A percentile compares a stretch with the other conserved stretches of the same genome.
These are phyloP conservation scores for Boletus holoroseus DNA, from an alignment of 1,284 basidiomycete genomes.

Conservation along the genomic window DNA sequence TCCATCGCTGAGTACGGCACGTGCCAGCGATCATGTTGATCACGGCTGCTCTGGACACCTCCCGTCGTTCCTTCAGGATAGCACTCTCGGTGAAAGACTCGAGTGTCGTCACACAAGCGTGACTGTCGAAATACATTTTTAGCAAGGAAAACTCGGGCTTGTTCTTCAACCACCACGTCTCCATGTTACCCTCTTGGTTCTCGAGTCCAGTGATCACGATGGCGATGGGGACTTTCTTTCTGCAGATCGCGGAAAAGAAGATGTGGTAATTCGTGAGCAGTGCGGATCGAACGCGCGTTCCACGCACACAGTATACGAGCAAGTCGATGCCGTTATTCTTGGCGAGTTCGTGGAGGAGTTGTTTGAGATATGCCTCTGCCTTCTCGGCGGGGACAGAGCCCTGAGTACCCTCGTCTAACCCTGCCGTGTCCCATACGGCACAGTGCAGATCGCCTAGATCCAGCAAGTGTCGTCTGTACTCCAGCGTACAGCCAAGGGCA, in stretches of 20 bases:
- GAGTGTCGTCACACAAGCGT: conserved; percentile 31
- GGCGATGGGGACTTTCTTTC: conserved; percentile 30
- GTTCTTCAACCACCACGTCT: conserved; percentile 27
- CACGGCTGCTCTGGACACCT: conserved; percentile 15
- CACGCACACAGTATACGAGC: conserved; percentile 30
- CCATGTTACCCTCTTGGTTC: conserved; percentile 27
- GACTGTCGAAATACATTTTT: conserved; percentile 24
- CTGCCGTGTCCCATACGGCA: conserved; percentile 30
- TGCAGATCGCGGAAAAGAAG: conserved; percentile 32
- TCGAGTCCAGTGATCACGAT: conserved; percentile 30
- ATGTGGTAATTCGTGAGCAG: conserved; percentile 29
- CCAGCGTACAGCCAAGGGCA: conserved; percentile 27
- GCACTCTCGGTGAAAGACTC: conserved; percentile 10
- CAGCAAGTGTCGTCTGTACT: conserved; percentile 16
- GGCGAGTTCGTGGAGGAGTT: conserved; percentile 25
- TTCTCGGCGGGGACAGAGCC: conserved; percentile 27
- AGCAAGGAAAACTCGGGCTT: conserved; percentile 18
- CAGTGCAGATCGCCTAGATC: conserved; percentile 10
- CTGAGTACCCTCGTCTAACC: conserved; percentile 25
- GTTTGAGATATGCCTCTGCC: conserved; percentile 27
- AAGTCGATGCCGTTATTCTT: conserved; percentile 23
- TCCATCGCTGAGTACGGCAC: conserved; percentile 23
- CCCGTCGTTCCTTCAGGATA: conserved; percentile 18
- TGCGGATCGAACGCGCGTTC: conserved; percentile 26
- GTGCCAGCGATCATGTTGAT: conserved; percentile 17